Evolutionary conservation across 2,329 filamentous ascomycete genomes (phyloP).

Genomic region (Fusarium sp.): DNA sequence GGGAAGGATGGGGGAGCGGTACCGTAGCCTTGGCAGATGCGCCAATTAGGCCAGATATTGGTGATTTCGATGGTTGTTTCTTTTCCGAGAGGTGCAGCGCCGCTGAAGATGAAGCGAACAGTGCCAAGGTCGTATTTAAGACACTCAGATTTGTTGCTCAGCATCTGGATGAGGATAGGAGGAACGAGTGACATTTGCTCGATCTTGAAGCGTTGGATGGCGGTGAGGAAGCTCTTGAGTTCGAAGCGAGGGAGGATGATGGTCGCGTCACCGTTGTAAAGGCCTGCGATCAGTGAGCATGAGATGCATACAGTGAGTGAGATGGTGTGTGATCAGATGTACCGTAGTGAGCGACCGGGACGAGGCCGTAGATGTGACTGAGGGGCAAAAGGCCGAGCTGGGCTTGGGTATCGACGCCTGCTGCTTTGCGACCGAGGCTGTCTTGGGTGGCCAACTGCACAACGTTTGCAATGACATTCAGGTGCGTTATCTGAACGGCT

Average conservation of each 20-base stretch:
- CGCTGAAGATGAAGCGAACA: conserved; percentile 72
- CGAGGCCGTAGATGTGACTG: conserved; percentile 83
- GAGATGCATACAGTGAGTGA: neutral
- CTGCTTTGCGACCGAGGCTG: conserved; percentile 48
- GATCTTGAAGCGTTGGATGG: conserved; percentile 76
- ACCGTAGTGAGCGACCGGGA: conserved; percentile 66
- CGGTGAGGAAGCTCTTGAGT: conserved; percentile 67
- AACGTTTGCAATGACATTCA: conserved; percentile 80
- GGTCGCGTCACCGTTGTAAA: conserved; percentile 77
- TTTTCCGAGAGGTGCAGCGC: conserved; percentile 76
- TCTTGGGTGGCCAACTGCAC: conserved; percentile 66
- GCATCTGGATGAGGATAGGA: conserved; percentile 79
- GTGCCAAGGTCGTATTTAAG: conserved; percentile 74
- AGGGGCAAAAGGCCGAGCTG: conserved; percentile 77
- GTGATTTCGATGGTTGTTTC: conserved; percentile 72
- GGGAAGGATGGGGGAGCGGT: neutral
- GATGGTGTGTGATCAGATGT: neutral
- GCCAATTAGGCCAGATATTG: conserved; percentile 69
- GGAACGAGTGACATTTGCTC: conserved; percentile 74
- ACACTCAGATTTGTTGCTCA: conserved; percentile 67
- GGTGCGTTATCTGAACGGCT: conserved; percentile 85
- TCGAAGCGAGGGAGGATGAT: conserved; percentile 82
- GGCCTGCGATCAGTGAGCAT: conserved; percentile 49
- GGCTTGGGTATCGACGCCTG: conserved; percentile 54
- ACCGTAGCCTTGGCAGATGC: conserved; percentile 78